Base-by-base conservation (phyloP, 495 filamentous ascomycete species). In the Lophiotrema nucula region DNA sequence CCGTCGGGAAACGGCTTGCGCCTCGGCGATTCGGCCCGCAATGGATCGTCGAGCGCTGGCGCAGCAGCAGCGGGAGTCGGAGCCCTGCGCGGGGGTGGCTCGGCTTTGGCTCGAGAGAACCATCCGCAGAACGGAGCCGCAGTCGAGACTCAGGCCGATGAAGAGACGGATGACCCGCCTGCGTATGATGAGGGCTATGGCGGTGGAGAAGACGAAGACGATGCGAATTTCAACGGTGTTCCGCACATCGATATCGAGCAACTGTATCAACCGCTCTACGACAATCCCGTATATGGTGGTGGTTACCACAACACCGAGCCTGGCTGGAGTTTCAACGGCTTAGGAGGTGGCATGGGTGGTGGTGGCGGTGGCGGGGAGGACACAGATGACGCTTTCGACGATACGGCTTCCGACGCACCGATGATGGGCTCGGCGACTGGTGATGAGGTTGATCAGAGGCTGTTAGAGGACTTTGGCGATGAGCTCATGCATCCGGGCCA, bases 11-110 rank as follows among this genome's bases (percentile, higher is more conserved):
- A 92, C 84, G 88, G 79, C 72, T 82, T 76, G 84, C 86, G 84
- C 78, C 87, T 90, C 85, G 88, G 77, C 84, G 86, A 78, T 83
- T 89, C 81, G 81, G 90, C 85, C 86, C 88, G 72, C 77, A 82
- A 77, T 70, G 69, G 69, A 64, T 71, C 70, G 70, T 72, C 71
- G 71, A 70, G 69, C 68, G 67, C 56, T 69, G 65, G 42, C 67
- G 67, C 60, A 62, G 69, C 52, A 70, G 71, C 59, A 65, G 67
- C 60, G 53, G 65, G 52, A 62, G 57, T 27, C 64, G 65, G 52
- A 62, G 57, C 35, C 64, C 64, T 39, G 62, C 58, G 39, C 60
- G 60, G 33, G 27, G 60, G 16, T 64, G 60, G 60, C 59, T 64
- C 33, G 26, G 44, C n/a, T 45, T 58, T 41, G 54, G 54, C 50